Conservation (phyloP, 2,329 filamentous ascomycete genomes). For the Stachybotrys echinatus region DNA sequence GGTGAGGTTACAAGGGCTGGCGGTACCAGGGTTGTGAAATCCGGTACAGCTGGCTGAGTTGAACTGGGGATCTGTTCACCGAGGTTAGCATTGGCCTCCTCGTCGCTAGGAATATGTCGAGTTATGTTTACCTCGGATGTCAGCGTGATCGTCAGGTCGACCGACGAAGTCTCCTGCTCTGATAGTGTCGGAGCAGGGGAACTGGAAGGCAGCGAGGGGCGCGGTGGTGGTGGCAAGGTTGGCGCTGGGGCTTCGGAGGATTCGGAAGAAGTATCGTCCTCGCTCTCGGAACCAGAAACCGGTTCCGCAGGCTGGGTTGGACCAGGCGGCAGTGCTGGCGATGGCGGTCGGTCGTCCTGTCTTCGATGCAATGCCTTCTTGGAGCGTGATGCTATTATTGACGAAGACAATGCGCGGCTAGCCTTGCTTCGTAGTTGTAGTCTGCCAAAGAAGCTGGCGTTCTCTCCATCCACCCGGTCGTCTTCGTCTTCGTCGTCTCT, state of each 20-base stretch:
- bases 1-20: not conserved
- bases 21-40: not conserved
- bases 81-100: not conserved
- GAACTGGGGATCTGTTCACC: not conserved
- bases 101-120: not conserved
- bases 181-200: not conserved
- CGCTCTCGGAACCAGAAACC: not conserved
- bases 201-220: not conserved
- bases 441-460: not conserved
- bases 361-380: not conserved
- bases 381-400: not conserved
- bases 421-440: not conserved
- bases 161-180: not conserved
- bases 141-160: not conserved
- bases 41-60: not conserved
- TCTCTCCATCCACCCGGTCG: not conserved
- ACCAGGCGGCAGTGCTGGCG: not conserved
- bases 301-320: not conserved
- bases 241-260: not conserved
- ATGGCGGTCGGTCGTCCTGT: not conserved
- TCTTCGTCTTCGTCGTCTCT: conserved; percentile 15
- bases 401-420: not conserved
- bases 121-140: not conserved
- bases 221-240: not conserved
- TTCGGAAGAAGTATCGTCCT: not conserved